Evolutionary conservation across 2,329 filamentous ascomycete genomes (phyloP).

Genomic region (Colletotrichum kahawae): DNA sequence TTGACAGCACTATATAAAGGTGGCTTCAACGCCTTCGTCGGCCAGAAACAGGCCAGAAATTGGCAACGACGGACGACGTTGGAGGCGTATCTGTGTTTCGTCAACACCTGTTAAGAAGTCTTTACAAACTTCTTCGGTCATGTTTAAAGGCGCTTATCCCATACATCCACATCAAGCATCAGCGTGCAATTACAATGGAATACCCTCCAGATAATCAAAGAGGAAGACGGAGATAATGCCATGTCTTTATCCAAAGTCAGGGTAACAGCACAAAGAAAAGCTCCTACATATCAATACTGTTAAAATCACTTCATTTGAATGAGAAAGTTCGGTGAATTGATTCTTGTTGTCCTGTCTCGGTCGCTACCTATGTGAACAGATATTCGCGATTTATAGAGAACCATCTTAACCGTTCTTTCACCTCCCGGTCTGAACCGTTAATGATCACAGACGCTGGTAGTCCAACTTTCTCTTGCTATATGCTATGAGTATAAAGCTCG

Average conservation of each 20-base stretch:
- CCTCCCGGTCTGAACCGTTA: too few relatives aligned
- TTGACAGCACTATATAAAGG: accelerated
- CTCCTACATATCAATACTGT: accelerated
- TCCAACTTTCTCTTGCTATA: too few relatives aligned
- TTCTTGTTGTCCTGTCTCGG: accelerated
- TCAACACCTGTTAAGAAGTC: neutral
- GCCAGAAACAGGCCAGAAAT: accelerated
- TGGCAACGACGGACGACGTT: accelerated
- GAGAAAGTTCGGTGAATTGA: neutral
- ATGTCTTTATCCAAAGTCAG: accelerated
- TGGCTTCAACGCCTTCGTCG: accelerated
- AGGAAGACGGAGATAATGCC: neutral
- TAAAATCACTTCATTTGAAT: neutral
- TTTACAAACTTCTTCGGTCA: accelerated
- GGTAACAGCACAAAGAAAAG: neutral
- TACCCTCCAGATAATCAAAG: neutral
- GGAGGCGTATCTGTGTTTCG: accelerated
- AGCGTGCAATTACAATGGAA: neutral
- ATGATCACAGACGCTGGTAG: too few relatives aligned
- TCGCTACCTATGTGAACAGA: neutral
- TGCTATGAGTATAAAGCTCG: too few relatives aligned
- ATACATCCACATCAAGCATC: neutral
- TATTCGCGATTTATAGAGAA: neutral
- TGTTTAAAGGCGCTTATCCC: too few relatives aligned
- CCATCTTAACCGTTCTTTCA: accelerated